Evolutionary conservation across 495 filamentous ascomycete species (phyloP).

Genomic region (Xylaria cubensis): DNA sequence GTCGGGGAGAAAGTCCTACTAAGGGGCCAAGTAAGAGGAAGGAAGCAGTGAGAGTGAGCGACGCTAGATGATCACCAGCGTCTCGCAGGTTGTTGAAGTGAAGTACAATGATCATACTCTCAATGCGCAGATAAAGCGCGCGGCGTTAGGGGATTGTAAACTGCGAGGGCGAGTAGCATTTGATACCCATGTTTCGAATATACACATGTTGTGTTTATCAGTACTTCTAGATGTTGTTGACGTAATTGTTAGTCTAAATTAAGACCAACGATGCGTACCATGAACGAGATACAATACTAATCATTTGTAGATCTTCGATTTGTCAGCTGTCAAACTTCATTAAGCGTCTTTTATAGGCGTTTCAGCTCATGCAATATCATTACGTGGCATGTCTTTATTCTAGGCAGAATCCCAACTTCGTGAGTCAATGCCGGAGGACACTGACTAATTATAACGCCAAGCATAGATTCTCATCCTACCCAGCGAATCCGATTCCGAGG

Average conservation of each 20-base stretch:
- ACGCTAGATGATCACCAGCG: not conserved
- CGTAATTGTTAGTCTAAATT: not conserved
- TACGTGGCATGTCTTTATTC: not conserved
- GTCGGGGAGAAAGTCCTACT: not conserved
- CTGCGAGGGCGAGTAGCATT: conserved; percentile 9
- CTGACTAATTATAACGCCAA: conserved; percentile 14
- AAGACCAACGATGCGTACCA: not conserved
- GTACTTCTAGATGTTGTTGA: not conserved
- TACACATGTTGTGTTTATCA: not conserved
- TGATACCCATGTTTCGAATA: conserved; percentile 25
- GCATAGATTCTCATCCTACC: conserved; percentile 21
- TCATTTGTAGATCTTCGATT: not conserved
- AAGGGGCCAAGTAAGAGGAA: not conserved
- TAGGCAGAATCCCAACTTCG: not conserved
- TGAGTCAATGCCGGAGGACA: conserved; percentile 6
- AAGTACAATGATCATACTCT: not conserved
- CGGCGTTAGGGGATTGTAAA: conserved; percentile 9
- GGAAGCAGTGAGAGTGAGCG: not conserved
- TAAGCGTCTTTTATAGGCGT: not conserved
- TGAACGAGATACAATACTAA: not conserved
- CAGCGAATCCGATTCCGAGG: not conserved
- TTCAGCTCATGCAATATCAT: conserved; percentile 19
- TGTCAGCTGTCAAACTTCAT: conserved; percentile 14
- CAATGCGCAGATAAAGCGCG: not conserved
- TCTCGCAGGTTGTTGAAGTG: not conserved